phyloP scores from a whole-genome alignment of 495 filamentous ascomycete genomes.

The Daldinia decipiens region DNA sequence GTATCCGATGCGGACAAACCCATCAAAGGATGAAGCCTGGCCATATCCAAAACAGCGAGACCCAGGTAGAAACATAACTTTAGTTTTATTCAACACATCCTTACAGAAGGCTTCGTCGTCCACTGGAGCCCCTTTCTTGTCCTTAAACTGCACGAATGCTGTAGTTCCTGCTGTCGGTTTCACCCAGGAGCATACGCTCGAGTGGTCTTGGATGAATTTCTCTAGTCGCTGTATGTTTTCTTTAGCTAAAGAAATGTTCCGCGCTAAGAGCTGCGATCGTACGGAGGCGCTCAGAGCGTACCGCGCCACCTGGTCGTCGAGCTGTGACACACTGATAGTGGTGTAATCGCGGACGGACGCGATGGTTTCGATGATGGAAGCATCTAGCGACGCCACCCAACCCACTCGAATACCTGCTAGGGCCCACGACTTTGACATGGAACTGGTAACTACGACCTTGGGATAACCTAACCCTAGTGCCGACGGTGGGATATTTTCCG shows the following conservation, averaged over 20 bases:
- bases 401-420: conserved; percentile 84
- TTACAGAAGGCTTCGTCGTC: conserved; percentile 79
- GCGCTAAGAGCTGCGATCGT: conserved; percentile 70
- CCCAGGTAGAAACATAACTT: conserved; percentile 84
- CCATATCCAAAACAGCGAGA: conserved; percentile 77
- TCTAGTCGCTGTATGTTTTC: conserved; percentile 75
- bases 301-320: conserved; percentile 82
- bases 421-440: conserved; percentile 87
- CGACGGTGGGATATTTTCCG: conserved; percentile 71
- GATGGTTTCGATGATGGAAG: conserved; percentile 70
- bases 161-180: conserved; percentile 87
- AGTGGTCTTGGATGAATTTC: conserved; percentile 72
- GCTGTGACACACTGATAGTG: conserved; percentile 82
- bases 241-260: conserved; percentile 77
- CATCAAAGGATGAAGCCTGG: conserved; percentile 68
- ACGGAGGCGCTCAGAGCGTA: conserved; percentile 73
- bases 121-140: conserved; percentile 69
- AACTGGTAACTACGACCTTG: conserved; percentile 78
- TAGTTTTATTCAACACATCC: conserved; percentile 71
- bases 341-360: conserved; percentile 81
- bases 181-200: conserved; percentile 69
- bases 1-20: conserved; percentile 84
- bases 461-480: conserved; percentile 76
- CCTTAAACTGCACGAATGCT: conserved; percentile 76
- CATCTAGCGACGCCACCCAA: conserved; percentile 79